These are phyloP conservation scores for Pisolithus tinctorius DNA, from an alignment of 768 basidiomycete species.

Conservation along the genomic window DNA sequence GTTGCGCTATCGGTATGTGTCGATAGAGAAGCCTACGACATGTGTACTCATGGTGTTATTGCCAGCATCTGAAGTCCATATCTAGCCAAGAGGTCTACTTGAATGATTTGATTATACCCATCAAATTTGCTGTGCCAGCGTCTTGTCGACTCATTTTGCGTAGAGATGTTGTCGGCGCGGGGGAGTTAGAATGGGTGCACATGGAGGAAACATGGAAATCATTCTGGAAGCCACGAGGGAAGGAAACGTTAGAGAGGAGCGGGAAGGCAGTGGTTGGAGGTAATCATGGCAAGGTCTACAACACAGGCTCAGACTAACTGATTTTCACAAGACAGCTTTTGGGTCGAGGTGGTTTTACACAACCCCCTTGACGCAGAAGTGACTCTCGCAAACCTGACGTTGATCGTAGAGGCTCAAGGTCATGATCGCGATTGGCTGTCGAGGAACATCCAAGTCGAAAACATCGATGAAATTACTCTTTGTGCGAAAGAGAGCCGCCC, in stretches of 20 bases:
- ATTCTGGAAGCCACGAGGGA: conserved; percentile 53
- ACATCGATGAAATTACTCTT: conserved; percentile 55
- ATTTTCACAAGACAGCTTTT: conserved; percentile 55
- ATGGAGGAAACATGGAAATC: conserved; percentile 60
- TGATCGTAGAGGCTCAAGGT: conserved; percentile 39
- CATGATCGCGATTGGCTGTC: conserved; percentile 26
- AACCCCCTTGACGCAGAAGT: conserved; percentile 76
- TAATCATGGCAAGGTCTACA: conserved; percentile 22
- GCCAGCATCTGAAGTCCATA: conserved; percentile 67
- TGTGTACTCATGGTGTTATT: background rate
- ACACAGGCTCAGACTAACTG: background rate
- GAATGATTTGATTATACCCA: conserved; percentile 51
- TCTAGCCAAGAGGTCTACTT: conserved; percentile 38
- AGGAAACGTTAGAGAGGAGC: conserved; percentile 45
- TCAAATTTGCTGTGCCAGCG: conserved; percentile 55
- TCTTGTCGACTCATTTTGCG: conserved; percentile 54
- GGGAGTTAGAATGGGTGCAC: conserved; percentile 48
- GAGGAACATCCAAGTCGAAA: conserved; percentile 48
- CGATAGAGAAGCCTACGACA: no score
- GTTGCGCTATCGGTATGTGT: conserved; percentile 68
- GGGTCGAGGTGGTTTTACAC: conserved; percentile 61
- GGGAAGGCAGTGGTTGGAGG: conserved; percentile 62
- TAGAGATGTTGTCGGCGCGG: conserved; percentile 40
- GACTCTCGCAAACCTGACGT: conserved; percentile 54
- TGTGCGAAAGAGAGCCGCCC: conserved; percentile 57